phyloP scores from a whole-genome alignment of 2,329 filamentous ascomycete genomes.

The Ciborinia camelliae region DNA sequence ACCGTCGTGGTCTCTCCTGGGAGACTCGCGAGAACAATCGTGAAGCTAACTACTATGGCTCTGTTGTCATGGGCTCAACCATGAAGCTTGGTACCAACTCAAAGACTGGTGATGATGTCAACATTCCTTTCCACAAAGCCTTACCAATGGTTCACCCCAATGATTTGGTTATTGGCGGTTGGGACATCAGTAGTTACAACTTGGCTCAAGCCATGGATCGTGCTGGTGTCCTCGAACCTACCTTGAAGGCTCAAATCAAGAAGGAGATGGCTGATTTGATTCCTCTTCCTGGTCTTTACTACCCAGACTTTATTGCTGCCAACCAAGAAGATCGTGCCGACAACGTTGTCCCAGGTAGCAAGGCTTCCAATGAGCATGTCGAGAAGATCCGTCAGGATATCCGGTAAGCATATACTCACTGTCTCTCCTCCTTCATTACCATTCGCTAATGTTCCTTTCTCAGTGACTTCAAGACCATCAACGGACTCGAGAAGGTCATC shows the following conservation, averaged over 20 bases:
- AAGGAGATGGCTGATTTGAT: conserved; percentile 91
- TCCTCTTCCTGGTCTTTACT: conserved; percentile 93
- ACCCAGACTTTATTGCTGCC: conserved; percentile 97
- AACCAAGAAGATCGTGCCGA: conserved; percentile 97
- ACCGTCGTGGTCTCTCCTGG: conserved; percentile 82
- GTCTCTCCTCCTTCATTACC: no score
- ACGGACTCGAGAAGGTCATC: conserved; percentile 90
- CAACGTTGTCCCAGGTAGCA: conserved; percentile 78
- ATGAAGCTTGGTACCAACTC: conserved; percentile 91
- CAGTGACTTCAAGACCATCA: conserved; percentile 82
- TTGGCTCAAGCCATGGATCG: conserved; percentile 92
- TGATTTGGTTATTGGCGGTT: conserved; percentile 90
- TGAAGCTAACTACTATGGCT: conserved; percentile 95
- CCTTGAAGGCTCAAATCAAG: conserved; percentile 80
- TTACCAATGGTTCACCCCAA: conserved; percentile 97
- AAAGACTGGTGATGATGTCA: conserved; percentile 82
- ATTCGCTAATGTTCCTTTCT: not conserved
- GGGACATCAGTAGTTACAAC: conserved; percentile 94
- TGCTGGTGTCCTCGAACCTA: conserved; percentile 91
- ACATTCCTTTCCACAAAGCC: conserved; percentile 91
- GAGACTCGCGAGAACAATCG: conserved; percentile 87
- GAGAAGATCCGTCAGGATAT: conserved; percentile 93
- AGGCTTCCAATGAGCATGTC: conserved; percentile 83
- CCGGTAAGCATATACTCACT: conserved; percentile 49
- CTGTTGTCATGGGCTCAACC: conserved; percentile 93